Base-by-base conservation (phyloP, 2,329 filamentous ascomycete genomes). In the Parastagonospora nodorum region DNA sequence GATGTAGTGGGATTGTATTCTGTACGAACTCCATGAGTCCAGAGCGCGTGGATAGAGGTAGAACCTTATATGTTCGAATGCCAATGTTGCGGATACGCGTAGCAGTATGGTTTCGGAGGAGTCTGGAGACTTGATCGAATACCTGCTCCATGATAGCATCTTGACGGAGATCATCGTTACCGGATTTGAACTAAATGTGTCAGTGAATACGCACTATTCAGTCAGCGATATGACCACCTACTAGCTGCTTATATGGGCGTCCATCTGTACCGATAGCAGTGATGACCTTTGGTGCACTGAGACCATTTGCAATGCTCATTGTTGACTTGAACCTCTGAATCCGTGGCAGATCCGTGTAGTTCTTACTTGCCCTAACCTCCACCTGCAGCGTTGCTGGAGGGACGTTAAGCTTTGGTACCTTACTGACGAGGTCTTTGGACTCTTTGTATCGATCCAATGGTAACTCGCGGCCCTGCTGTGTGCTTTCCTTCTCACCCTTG, bases 91-190 rank as follows among this genome's bases (percentile, higher is more conserved):
- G 88, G 68, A 96, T 92, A 33, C 92, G 88, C 2, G 94, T 97
- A 10, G 87, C 84, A 48, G 90, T 87, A 72, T 97, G 92, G 42
- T 90, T 87, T 69, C 90, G 89, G 24, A 99, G 80, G 16, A 99
- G 84, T 44, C 90, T 89, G 50, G 92, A 97, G 16, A 97, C 94
- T 74, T 96, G 92, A 51, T 92, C 90, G 71, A 99, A 99, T 1
- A 99, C 94, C 75, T 99, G 94, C 74, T 99, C 95, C 95, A 99
- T 99, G 79, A 87, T 99, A 38, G 93, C 91, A 67, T 99, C 94
- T 77, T 99, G 94, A 8, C 95, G 89, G 10, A 99, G 82, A 69
- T 99, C 93, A 71, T 99, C 94, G 67, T 93, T 93, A 14, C 94
- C 92, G 55, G 92, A 92, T 80, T 99, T 99, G 69, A 96, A 87